A percentile compares a stretch with the other conserved stretches of the same genome.
phyloP scores from a whole-genome alignment of 768 basidiomycete species.

The Suillus decipiens region DNA sequence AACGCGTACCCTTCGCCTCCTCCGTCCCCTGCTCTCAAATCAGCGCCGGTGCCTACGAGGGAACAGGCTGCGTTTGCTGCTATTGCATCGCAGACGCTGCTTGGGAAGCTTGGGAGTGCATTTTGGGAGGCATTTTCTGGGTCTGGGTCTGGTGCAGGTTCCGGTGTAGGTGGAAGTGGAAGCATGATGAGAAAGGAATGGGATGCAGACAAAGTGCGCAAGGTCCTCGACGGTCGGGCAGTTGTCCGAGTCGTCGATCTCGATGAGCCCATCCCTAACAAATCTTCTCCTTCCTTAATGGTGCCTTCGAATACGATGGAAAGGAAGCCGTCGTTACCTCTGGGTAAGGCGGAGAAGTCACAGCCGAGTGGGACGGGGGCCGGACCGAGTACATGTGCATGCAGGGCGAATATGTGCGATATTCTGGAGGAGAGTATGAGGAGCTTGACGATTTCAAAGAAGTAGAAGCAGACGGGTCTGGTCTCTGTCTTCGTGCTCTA shows the following conservation, averaged over 20 bases:
- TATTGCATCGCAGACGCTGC: slow-evolving; percentile 77
- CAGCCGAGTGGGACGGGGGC: slow-evolving; percentile 11
- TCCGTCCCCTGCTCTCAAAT: slow-evolving; percentile 36
- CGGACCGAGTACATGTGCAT: slow-evolving; percentile 16
- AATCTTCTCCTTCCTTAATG: neutral
- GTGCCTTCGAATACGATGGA: neutral
- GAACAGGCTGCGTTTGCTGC: slow-evolving; percentile 49
- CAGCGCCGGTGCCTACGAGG: slow-evolving; percentile 28
- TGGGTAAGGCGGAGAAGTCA: slow-evolving; percentile 6
- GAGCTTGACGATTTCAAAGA: slow-evolving; percentile 62
- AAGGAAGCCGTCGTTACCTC: neutral
- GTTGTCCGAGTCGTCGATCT: slow-evolving; percentile 80
- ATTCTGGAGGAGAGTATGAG: slow-evolving; percentile 71
- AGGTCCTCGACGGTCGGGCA: slow-evolving; percentile 81
- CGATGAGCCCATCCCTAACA: slow-evolving; percentile 35
- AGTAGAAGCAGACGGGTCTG: slow-evolving; percentile 21
- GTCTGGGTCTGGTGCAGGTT: slow-evolving; percentile 11
- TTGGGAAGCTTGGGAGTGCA: slow-evolving; percentile 67
- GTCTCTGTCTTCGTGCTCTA: neutral
- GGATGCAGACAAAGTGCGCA: slow-evolving; percentile 81
- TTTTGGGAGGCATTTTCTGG: slow-evolving; percentile 93
- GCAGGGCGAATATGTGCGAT: slow-evolving; percentile 34
- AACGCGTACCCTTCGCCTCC: slow-evolving; percentile 46
- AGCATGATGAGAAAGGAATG: slow-evolving; percentile 33
- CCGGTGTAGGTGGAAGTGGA: neutral